A percentile compares a stretch with the other conserved stretches of the same genome.
phyloP scores from a whole-genome alignment of 2,329 filamentous ascomycete species.

The Kalaharituber pfeilii region DNA sequence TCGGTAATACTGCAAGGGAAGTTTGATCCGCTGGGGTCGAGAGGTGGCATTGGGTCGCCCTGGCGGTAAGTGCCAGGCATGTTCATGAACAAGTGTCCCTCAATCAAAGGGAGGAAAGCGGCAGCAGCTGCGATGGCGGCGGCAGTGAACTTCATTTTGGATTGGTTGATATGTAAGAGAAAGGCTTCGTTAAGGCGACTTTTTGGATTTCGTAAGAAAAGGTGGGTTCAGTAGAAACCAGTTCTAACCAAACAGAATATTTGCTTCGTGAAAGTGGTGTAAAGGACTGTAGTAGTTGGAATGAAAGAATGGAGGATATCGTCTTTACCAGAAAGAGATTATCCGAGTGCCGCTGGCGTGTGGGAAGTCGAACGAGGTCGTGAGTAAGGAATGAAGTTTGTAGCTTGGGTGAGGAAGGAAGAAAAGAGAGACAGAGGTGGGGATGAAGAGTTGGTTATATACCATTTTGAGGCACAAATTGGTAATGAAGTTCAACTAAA shows the following conservation, averaged over 20 bases:
- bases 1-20: conserved; percentile 58
- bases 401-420: background rate
- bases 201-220: background rate
- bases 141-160: conserved; percentile 35
- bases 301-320: background rate
- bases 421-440: too few species aligned
- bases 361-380: background rate
- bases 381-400: background rate
- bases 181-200: background rate
- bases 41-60: conserved; percentile 35
- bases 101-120: conserved; percentile 39
- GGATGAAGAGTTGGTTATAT: too few species aligned
- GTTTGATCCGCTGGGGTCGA: conserved; percentile 41
- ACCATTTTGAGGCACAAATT: too few species aligned
- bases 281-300: background rate
- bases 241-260: background rate
- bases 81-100: conserved; percentile 61
- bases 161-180: too few species aligned
- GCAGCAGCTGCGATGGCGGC: conserved; percentile 36
- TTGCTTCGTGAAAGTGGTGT: background rate
- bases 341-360: conserved; percentile 1
- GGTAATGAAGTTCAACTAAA: too few species aligned
- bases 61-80: conserved; percentile 40
- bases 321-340: conserved; percentile 1
- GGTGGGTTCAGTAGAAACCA: background rate